Evolutionary conservation across 2,329 filamentous ascomycete genomes (phyloP).

Genomic region (Colletotrichum higginsianum): DNA sequence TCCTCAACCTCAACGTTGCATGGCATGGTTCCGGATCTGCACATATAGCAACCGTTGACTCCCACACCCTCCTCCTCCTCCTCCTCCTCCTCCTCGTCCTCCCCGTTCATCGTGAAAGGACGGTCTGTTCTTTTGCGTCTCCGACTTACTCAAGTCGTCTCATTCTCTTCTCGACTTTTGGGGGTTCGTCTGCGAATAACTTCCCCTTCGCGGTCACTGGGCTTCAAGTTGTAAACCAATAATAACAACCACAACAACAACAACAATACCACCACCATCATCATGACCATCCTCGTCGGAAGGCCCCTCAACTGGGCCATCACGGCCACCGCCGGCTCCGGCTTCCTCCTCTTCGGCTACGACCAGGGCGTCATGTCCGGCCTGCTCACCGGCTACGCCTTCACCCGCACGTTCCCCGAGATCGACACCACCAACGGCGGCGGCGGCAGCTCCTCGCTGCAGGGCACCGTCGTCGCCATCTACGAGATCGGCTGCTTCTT

Average conservation of each 20-base stretch:
- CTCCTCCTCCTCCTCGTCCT: too few relatives aligned
- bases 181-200: constrained; percentile 12
- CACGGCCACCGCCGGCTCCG: constrained; percentile 53
- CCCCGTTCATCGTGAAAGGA: constrained; percentile 4
- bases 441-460: constrained; percentile 57
- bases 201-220: neutral
- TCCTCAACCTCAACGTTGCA: constrained; percentile 28
- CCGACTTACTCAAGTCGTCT: constrained; percentile 8
- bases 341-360: constrained; percentile 51
- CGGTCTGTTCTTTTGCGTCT: neutral
- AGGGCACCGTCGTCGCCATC: constrained; percentile 62
- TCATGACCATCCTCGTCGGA: constrained; percentile 48
- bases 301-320: constrained; percentile 57
- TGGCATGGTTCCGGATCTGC: constrained; percentile 1
- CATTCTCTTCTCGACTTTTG: neutral
- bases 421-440: constrained; percentile 52
- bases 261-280: neutral
- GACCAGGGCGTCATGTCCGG: constrained; percentile 50
- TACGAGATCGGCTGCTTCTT: constrained; percentile 65
- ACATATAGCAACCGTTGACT: constrained; percentile 21
- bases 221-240: too few relatives aligned
- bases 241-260: too few relatives aligned
- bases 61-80: too few relatives aligned
- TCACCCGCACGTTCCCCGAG: constrained; percentile 52
- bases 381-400: constrained; percentile 52